Evolutionary conservation across 768 basidiomycete species (phyloP).

Genomic region (Paxillus involutus): DNA sequence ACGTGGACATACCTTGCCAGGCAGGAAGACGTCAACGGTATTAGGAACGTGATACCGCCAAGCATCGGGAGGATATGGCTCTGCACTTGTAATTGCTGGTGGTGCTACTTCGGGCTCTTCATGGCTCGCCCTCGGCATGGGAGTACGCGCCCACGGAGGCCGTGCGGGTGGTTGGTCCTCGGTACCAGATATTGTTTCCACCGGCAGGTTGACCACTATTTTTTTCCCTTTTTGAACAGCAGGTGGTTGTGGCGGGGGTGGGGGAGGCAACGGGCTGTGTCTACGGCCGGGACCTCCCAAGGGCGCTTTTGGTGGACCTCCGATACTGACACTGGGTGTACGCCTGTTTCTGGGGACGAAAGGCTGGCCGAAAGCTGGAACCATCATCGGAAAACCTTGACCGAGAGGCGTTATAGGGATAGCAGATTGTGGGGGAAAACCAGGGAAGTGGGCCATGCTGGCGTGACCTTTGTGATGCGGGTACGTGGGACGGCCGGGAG

Average conservation of each 20-base stretch:
- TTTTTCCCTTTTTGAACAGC: constrained; percentile 60
- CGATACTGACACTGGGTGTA: constrained; percentile 66
- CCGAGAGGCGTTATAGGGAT: constrained; percentile 63
- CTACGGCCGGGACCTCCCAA: constrained; percentile 80
- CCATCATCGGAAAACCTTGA: constrained; percentile 55
- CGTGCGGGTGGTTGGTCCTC: constrained; percentile 41
- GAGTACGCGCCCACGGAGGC: constrained; percentile 62
- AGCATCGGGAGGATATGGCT: constrained; percentile 63
- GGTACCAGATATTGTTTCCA: constrained; percentile 50
- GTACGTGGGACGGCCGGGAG: constrained; percentile 50
- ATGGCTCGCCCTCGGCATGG: constrained; percentile 42
- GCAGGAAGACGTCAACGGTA: constrained; percentile 78
- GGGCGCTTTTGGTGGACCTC: constrained; percentile 86
- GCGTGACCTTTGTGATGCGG: constrained; percentile 53
- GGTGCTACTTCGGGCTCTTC: constrained; percentile 22
- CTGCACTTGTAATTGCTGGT: constrained; percentile 45
- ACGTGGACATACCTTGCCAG: constrained; percentile 60
- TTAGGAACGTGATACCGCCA: constrained; percentile 59
- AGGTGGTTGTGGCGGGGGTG: constrained; percentile 24
- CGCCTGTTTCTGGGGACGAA: constrained; percentile 64
- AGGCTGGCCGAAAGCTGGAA: constrained; percentile 45
- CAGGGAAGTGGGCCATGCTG: constrained; percentile 65
- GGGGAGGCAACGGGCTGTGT: constrained; percentile 59
- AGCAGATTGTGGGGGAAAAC: constrained; percentile 53
- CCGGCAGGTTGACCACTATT: constrained; percentile 67